These are phyloP conservation scores for Rhynchospora breviuscula DNA, from an alignment of 176 grass and related monocot genomes.

Conservation along the genomic window DNA sequence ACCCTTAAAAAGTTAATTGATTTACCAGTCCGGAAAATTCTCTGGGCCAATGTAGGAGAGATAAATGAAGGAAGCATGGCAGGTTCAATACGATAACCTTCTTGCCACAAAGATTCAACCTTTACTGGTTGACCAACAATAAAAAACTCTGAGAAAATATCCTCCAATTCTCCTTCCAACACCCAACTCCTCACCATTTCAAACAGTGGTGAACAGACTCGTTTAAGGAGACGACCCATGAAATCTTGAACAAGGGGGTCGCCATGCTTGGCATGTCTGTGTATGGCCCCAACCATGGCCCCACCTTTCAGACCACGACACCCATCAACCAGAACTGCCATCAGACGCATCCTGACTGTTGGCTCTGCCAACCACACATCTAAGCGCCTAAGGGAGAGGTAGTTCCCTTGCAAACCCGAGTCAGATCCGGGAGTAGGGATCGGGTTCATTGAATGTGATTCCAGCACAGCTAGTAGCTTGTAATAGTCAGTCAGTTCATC, in stretches of 20 bases:
- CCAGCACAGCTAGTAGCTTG: slow-evolving; percentile 70
- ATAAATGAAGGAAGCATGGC: slow-evolving; percentile 88
- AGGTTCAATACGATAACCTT: slow-evolving; percentile 79
- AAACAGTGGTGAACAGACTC: slow-evolving; percentile 88
- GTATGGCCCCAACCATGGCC: slow-evolving; percentile 71
- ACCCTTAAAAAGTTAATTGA: slow-evolving; percentile 91
- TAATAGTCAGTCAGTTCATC: slow-evolving; percentile 91
- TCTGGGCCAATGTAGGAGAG: slow-evolving; percentile 63
- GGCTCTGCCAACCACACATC: slow-evolving; percentile 83
- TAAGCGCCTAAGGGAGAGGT: slow-evolving; percentile 73
- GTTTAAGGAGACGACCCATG: slow-evolving; percentile 62
- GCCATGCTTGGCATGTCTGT: slow-evolving; percentile 75
- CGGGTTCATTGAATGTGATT: slow-evolving; percentile 61
- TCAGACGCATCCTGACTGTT: slow-evolving; percentile 69
- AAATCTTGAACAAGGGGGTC: slow-evolving; percentile 85
- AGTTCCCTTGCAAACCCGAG: slow-evolving; percentile 55
- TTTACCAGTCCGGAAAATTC: slow-evolving; percentile 86
- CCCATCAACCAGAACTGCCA: slow-evolving; percentile 81
- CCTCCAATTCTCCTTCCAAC: slow-evolving; percentile 78
- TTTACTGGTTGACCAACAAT: slow-evolving; percentile 76
- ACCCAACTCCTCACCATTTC: slow-evolving; percentile 94
- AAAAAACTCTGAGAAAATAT: slow-evolving; percentile 85
- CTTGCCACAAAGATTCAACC: slow-evolving; percentile 77
- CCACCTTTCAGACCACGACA: slow-evolving; percentile 64
- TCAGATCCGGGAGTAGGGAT: slow-evolving; percentile 71